Evolutionary conservation across 148 eudicot species (phyloP).

Genomic region (Persicaria maculosa): DNA sequence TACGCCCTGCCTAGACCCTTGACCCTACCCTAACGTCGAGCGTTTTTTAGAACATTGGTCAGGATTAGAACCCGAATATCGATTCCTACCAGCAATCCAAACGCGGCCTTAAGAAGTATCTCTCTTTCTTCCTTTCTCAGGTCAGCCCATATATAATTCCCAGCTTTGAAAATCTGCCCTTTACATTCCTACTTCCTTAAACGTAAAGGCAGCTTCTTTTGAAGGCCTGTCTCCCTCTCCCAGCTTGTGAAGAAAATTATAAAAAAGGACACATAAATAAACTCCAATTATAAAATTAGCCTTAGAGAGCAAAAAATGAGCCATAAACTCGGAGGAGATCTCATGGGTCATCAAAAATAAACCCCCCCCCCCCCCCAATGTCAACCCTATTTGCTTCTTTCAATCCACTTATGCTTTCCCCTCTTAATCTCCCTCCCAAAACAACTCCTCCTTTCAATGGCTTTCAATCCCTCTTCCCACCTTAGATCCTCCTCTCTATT

Average conservation of each 20-base stretch:
- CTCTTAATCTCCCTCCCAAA: background rate
- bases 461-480: background rate
- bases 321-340: background rate
- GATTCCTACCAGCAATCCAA: background rate
- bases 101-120: background rate
- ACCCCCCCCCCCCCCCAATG: background rate
- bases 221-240: slow-evolving; percentile 1
- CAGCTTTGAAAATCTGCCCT: slow-evolving; percentile 12
- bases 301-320: background rate
- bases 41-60: too few relatives aligned
- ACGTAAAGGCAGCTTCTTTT: slow-evolving; percentile 14
- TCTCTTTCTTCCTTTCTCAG: background rate
- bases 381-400: slow-evolving; percentile 4
- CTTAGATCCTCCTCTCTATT: background rate
- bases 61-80: too few relatives aligned
- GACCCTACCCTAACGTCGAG: too few relatives aligned
- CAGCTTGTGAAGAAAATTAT: background rate
- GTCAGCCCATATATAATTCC: slow-evolving; percentile 10
- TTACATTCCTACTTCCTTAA: slow-evolving; percentile 11
- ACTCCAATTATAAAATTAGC: background rate
- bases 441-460: background rate
- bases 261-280: background rate
- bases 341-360: background rate
- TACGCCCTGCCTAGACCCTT: too few relatives aligned
- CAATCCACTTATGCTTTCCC: background rate